These are phyloP conservation scores for Cryphonectria parasitica DNA, from an alignment of 2,329 filamentous ascomycete species.

Conservation along the genomic window DNA sequence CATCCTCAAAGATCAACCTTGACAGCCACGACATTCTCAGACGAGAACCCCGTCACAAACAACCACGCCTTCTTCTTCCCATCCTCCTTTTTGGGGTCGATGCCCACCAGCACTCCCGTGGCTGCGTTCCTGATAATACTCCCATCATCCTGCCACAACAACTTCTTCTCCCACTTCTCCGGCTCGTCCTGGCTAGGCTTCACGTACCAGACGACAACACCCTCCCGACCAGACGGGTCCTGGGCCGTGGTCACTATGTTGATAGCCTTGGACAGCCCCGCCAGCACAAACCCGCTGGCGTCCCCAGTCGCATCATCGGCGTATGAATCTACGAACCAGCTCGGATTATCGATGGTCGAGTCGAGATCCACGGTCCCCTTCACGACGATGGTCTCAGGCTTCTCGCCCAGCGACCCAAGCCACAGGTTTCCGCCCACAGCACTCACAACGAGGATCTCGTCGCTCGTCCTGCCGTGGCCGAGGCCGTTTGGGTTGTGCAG, in stretches of 20 bases:
- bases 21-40: slow-evolving; percentile 52
- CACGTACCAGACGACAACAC: slow-evolving; percentile 51
- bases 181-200: slow-evolving; percentile 24
- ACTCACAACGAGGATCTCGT: slow-evolving; percentile 25
- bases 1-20: slow-evolving; percentile 53
- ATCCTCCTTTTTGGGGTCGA: slow-evolving; percentile 49
- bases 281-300: slow-evolving; percentile 57
- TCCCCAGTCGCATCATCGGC: slow-evolving; percentile 44
- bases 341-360: slow-evolving; percentile 59
- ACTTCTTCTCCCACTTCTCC: slow-evolving; percentile 45
- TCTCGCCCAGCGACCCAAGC: slow-evolving; percentile 7
- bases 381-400: slow-evolving; percentile 41
- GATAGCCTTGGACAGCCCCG: slow-evolving; percentile 49
- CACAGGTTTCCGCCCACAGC: slow-evolving; percentile 18
- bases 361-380: slow-evolving; percentile 49
- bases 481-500: slow-evolving; percentile 26
- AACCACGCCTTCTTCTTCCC: slow-evolving; percentile 57
- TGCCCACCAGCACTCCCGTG: slow-evolving; percentile 55
- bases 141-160: slow-evolving; percentile 64
- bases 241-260: slow-evolving; percentile 41
- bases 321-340: slow-evolving; percentile 60
- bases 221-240: slow-evolving; percentile 44
- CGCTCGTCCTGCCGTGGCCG: slow-evolving; percentile 19
- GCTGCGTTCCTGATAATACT: slow-evolving; percentile 52
- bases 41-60: slow-evolving; percentile 60